Evolutionary conservation across 2,329 filamentous ascomycete genomes (phyloP).

Genomic region (Sporothrix phasma): DNA sequence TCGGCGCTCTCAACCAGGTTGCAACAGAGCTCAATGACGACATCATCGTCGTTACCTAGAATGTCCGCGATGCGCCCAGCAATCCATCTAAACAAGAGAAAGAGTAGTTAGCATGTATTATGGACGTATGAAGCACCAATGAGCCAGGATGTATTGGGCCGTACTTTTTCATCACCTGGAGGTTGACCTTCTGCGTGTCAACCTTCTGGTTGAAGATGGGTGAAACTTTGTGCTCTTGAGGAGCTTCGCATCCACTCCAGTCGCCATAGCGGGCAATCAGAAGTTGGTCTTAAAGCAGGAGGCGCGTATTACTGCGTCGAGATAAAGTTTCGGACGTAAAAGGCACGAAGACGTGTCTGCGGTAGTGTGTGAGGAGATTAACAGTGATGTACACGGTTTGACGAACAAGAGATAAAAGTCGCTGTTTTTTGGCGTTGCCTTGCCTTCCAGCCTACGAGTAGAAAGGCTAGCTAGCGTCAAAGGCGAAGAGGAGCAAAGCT

Average conservation of each 20-base stretch:
- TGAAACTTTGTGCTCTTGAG: conserved; percentile 84
- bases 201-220: conserved; percentile 91
- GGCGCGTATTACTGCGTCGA: neutral
- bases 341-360: neutral
- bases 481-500: neutral
- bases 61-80: conserved; percentile 78
- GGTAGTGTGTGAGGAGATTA: neutral
- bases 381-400: neutral
- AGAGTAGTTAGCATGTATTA: neutral
- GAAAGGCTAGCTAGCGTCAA: neutral
- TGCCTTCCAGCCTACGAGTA: neutral
- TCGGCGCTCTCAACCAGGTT: conserved; percentile 62
- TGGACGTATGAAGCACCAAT: neutral
- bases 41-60: conserved; percentile 86
- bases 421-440: neutral
- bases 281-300: neutral
- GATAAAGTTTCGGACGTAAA: neutral
- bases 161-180: conserved; percentile 96
- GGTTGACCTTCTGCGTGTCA: conserved; percentile 93
- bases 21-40: conserved; percentile 78
- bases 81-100: conserved; percentile 70
- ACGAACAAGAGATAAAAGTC: neutral
- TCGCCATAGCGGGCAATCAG: conserved; percentile 50
- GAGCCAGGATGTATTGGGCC: conserved; percentile 21
- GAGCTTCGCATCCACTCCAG: conserved; percentile 79